A percentile compares a stretch with the other conserved stretches of the same genome.
phyloP scores from a whole-genome alignment of 805 yeast species.

The Metschnikowia drakensbergensis region DNA sequence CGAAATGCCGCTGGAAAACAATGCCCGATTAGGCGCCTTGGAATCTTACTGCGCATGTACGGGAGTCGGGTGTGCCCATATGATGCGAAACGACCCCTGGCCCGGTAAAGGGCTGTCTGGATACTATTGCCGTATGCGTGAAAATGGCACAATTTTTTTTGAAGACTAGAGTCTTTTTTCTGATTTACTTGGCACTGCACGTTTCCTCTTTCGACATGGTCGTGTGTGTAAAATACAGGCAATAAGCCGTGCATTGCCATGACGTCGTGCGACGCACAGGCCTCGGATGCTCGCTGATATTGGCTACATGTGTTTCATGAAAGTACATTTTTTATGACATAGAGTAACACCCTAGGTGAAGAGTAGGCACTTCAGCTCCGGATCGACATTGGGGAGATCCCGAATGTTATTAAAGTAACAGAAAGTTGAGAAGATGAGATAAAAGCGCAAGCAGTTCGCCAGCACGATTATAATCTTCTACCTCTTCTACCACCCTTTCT shows the following conservation, averaged over 20 bases:
- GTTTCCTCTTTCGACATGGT: too few species aligned
- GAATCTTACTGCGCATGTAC: background rate
- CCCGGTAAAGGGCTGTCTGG: background rate
- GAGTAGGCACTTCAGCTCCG: slow-evolving; percentile 14
- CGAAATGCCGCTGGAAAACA: slow-evolving; percentile 5
- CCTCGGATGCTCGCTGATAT: too few species aligned
- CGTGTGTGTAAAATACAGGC: too few species aligned
- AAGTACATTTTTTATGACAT: slow-evolving; percentile 15
- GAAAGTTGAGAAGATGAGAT: slow-evolving; percentile 6
- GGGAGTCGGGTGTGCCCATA: background rate
- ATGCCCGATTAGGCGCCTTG: slow-evolving; percentile 1
- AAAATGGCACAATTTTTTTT: background rate
- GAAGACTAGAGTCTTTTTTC: too few species aligned
- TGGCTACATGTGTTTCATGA: slow-evolving; percentile 6
- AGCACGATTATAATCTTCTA: slow-evolving; percentile 78
- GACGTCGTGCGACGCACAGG: too few species aligned
- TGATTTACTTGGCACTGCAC: background rate
- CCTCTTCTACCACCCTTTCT: slow-evolving; percentile 99
- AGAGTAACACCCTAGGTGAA: slow-evolving; percentile 4
- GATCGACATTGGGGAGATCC: background rate
- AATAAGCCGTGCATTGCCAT: too few species aligned
- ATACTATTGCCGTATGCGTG: background rate
- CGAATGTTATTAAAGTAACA: slow-evolving; percentile 12
- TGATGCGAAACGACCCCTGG: background rate
- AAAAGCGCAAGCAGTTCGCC: slow-evolving; percentile 6